These are phyloP conservation scores for Beauveria medogensis DNA, from an alignment of 2,329 filamentous ascomycete genomes.

Conservation along the genomic window DNA sequence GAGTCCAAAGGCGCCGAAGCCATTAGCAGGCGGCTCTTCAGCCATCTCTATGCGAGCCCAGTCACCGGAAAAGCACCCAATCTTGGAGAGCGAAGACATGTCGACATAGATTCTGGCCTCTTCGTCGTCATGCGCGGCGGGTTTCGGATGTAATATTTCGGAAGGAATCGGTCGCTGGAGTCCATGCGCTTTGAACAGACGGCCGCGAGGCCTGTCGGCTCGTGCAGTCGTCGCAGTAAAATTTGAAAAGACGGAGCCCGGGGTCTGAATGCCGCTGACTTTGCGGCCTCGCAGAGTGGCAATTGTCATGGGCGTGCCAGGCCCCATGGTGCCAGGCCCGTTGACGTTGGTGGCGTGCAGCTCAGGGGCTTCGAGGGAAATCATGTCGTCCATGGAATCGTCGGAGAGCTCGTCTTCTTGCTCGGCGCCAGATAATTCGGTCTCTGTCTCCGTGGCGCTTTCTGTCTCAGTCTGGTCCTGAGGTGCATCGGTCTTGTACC, in stretches of 20 bases:
- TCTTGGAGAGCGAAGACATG: slow-evolving; percentile 72
- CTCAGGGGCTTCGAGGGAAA: slow-evolving; percentile 74
- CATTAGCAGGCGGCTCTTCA: slow-evolving; percentile 63
- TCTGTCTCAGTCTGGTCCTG: slow-evolving; percentile 46
- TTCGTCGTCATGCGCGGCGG: slow-evolving; percentile 69
- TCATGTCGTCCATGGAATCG: slow-evolving; percentile 88
- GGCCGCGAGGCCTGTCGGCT: slow-evolving; percentile 62
- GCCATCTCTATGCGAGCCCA: slow-evolving; percentile 83
- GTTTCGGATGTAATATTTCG: slow-evolving; percentile 78
- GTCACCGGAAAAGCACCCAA: slow-evolving; percentile 95
- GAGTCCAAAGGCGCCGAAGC: slow-evolving; percentile 58
- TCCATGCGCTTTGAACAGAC: slow-evolving; percentile 77
- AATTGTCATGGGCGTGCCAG: slow-evolving; percentile 70
- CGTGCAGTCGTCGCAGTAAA: slow-evolving; percentile 79
- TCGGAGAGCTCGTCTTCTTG: slow-evolving; percentile 74
- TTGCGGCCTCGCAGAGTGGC: slow-evolving; percentile 50
- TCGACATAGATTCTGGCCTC: slow-evolving; percentile 87
- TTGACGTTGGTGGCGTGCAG: slow-evolving; percentile 72
- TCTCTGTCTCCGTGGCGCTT: slow-evolving; percentile 52
- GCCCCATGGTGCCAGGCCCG: slow-evolving; percentile 68
- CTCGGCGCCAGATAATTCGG: slow-evolving; percentile 54
- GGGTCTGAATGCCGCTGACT: slow-evolving; percentile 68
- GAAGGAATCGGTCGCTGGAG: slow-evolving; percentile 64
- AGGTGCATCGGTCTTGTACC: slow-evolving; percentile 48
- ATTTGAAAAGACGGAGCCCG: slow-evolving; percentile 81